Evolutionary conservation across 805 yeast genomes (phyloP).

Genomic region (Blastobotrys parvus): DNA sequence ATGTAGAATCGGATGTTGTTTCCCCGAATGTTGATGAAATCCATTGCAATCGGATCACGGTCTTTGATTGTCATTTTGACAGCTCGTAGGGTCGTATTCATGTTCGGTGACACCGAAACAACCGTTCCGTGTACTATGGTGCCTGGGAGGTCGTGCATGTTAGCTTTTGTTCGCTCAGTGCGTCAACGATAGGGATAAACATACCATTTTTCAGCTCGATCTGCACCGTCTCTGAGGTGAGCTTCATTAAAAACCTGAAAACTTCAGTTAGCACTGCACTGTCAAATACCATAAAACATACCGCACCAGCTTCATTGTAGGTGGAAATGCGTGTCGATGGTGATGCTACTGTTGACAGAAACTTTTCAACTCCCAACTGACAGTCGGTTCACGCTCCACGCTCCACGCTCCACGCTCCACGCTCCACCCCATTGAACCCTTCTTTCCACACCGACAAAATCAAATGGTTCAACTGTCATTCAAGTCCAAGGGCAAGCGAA

Average conservation of each 20-base stretch:
- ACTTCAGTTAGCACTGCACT: not conserved
- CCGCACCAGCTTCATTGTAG: constrained; percentile 5
- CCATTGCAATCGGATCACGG: constrained; percentile 61
- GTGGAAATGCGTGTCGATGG: not conserved
- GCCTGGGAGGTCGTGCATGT: constrained; percentile 17
- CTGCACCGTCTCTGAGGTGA: constrained; percentile 78
- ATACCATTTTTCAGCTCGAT: constrained; percentile 83
- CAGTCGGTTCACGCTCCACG: not conserved
- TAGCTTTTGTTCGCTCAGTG: not conserved
- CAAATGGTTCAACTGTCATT: constrained; percentile 13
- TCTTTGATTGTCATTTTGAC: constrained; percentile 69
- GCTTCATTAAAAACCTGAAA: constrained; percentile 63
- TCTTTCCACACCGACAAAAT: too few relatives aligned
- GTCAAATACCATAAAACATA: not conserved
- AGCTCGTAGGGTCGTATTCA: constrained; percentile 78
- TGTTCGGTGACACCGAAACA: constrained; percentile 76
- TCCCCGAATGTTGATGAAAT: constrained; percentile 80
- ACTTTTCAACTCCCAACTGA: not conserved
- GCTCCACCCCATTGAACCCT: too few relatives aligned
- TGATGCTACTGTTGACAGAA: not conserved
- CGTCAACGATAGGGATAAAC: constrained; percentile 4
- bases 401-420: too few relatives aligned
- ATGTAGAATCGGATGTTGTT: constrained; percentile 77
- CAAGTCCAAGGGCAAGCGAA: constrained; percentile 21
- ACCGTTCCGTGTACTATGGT: constrained; percentile 78